phyloP scores from a whole-genome alignment of 1,284 basidiomycete genomes.

The Ceratobasidium sp. region DNA sequence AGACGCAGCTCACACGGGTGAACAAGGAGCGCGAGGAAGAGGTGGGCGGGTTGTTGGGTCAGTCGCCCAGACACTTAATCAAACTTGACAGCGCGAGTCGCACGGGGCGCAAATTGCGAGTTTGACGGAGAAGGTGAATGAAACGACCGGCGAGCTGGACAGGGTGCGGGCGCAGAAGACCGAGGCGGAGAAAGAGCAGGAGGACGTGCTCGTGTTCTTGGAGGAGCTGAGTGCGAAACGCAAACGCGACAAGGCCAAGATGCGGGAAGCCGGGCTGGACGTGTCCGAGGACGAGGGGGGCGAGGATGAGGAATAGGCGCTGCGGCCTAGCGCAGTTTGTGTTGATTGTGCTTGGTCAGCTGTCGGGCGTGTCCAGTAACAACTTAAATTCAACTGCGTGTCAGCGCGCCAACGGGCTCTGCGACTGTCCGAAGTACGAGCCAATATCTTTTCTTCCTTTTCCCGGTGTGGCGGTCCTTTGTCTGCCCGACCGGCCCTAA shows the following conservation, averaged over 20 bases:
- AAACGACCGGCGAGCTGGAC: constrained; percentile 66
- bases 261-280: constrained; percentile 79
- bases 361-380: background rate
- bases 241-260: constrained; percentile 79
- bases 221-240: constrained; percentile 92
- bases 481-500: constrained; percentile 12
- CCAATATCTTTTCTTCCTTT: constrained; percentile 9
- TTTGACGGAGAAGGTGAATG: constrained; percentile 64
- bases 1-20: constrained; percentile 63
- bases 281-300: constrained; percentile 92
- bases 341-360: constrained; percentile 23
- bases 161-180: constrained; percentile 71
- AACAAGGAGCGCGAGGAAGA: constrained; percentile 55
- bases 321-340: constrained; percentile 1
- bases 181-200: constrained; percentile 93
- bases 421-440: no score
- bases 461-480: background rate
- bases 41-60: constrained; percentile 53
- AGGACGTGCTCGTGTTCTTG: constrained; percentile 91
- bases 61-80: background rate
- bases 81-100: constrained; percentile 45
- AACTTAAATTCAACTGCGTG: no score
- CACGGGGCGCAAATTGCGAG: constrained; percentile 53
- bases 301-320: constrained; percentile 56
- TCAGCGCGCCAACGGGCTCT: background rate